Evolutionary conservation across 2,329 filamentous ascomycete species (phyloP).

Genomic region (Curvularia spicifera): DNA sequence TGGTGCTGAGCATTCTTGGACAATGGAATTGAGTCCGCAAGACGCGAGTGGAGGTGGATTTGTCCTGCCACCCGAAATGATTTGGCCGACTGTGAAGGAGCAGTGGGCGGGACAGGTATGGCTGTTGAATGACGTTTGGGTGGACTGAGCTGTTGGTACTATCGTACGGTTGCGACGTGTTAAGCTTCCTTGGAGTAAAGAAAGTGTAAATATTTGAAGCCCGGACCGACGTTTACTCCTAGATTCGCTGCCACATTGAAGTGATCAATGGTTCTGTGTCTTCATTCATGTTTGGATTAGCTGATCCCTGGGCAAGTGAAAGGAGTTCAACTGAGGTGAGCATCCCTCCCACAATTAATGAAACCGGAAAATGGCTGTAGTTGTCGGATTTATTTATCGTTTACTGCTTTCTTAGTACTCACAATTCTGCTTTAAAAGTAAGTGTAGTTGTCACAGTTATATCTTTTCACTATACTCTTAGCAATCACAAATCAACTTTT

Average conservation of each 20-base stretch:
- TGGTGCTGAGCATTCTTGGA: constrained; percentile 53
- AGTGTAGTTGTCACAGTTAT: too few species aligned
- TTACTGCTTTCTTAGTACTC: too few species aligned
- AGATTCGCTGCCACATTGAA: neutral
- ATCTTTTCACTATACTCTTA: too few species aligned
- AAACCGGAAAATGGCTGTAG: too few species aligned
- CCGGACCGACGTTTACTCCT: neutral
- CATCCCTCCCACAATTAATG: too few species aligned
- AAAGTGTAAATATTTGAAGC: neutral
- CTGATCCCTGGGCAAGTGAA: neutral
- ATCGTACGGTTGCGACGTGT: too few species aligned
- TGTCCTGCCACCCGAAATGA: constrained; percentile 55
- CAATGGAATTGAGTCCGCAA: constrained; percentile 53
- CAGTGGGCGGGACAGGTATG: constrained; percentile 51
- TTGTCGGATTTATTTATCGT: too few species aligned
- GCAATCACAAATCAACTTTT: too few species aligned
- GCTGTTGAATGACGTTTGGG: constrained; percentile 29
- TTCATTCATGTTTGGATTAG: neutral
- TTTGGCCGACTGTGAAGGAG: constrained; percentile 54
- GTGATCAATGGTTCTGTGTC: neutral
- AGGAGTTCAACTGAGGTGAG: neutral
- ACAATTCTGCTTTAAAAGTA: too few species aligned
- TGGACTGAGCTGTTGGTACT: constrained; percentile 5
- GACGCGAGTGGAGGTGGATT: constrained; percentile 57
- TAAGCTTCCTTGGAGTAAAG: neutral